Conservation (phyloP, 257 asterid species). For the Ligustrum vulgare region DNA sequence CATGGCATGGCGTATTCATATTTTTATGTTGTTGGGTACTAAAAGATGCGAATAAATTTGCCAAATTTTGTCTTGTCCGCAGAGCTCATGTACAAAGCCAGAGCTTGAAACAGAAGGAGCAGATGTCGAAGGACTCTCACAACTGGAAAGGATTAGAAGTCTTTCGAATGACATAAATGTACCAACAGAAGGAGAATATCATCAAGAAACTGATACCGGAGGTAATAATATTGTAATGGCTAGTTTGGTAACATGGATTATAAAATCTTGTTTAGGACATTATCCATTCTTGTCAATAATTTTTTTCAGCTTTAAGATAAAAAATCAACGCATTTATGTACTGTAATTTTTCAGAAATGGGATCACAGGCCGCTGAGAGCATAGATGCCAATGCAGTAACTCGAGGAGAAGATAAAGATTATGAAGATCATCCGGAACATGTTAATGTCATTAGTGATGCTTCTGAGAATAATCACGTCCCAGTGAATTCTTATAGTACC, state of each 20-base stretch:
- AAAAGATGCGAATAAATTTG: background rate
- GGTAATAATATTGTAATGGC: slow-evolving; percentile 30
- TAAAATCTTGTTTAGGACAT: background rate
- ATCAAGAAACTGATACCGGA: slow-evolving; percentile 27
- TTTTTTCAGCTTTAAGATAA: slow-evolving; percentile 12
- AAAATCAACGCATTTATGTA: background rate
- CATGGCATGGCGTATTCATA: background rate
- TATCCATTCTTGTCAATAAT: background rate
- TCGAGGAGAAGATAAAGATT: slow-evolving; percentile 32
- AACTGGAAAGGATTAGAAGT: slow-evolving; percentile 32
- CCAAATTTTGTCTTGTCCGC: slow-evolving; percentile 20
- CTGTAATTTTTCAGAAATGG: slow-evolving; percentile 28
- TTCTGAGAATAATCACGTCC: slow-evolving; percentile 31
- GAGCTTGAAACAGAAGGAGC: slow-evolving; percentile 52
- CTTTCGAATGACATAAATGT: slow-evolving; percentile 28
- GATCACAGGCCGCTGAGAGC: slow-evolving; percentile 25
- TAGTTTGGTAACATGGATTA: background rate
- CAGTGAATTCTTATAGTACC: slow-evolving; percentile 44
- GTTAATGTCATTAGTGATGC: slow-evolving; percentile 25
- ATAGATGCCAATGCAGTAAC: slow-evolving; percentile 25
- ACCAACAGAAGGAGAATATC: slow-evolving; percentile 34
- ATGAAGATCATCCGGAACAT: slow-evolving; percentile 14
- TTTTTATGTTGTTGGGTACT: background rate
- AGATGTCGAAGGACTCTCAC: slow-evolving; percentile 33
- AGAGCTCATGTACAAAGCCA: slow-evolving; percentile 93